Percentiles rank a stretch among this genome's conserved stretches.
These are phyloP conservation scores for Saccharomyces uvarum DNA, from an alignment of 1,139 yeast genomes.

Conservation along the genomic window DNA sequence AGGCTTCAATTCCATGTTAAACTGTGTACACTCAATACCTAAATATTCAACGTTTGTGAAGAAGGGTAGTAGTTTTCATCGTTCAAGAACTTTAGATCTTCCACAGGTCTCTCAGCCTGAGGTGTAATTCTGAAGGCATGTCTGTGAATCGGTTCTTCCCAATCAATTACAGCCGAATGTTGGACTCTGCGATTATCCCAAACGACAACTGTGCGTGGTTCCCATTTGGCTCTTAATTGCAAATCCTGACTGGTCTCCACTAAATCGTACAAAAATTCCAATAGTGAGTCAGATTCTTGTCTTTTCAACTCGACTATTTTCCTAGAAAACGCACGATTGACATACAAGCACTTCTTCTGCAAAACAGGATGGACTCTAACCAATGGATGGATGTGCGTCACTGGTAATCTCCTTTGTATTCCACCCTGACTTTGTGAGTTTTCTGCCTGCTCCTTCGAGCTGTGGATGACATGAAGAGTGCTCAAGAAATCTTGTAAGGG, in stretches of 20 bases:
- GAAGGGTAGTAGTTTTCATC: conserved; percentile 16
- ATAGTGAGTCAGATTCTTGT: conserved; percentile 52
- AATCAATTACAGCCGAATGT: conserved; percentile 59
- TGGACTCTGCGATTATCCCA: conserved; percentile 66
- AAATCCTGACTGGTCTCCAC: conserved; percentile 45
- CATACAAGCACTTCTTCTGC: conserved; percentile 51
- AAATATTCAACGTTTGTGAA: background rate
- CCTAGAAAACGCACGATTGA: conserved; percentile 55
- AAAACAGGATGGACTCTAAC: conserved; percentile 65
- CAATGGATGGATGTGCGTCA: conserved; percentile 55
- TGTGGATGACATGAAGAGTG: conserved; percentile 54
- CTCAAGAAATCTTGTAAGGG: conserved; percentile 47
- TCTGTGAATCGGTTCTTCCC: conserved; percentile 49
- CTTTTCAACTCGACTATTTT: conserved; percentile 57
- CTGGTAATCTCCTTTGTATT: conserved; percentile 55
- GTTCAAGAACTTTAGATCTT: conserved; percentile 15
- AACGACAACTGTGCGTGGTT: conserved; percentile 52
- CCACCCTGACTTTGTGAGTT: conserved; percentile 49
- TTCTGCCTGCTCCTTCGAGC: conserved; percentile 62
- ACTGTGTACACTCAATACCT: background rate
- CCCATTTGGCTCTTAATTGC: conserved; percentile 53
- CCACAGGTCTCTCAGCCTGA: conserved; percentile 35
- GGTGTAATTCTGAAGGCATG: conserved; percentile 66
- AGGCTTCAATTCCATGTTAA: background rate
- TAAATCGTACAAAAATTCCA: conserved; percentile 46